phyloP scores from a whole-genome alignment of 1,284 basidiomycete species.

The Leccinum holopus region DNA sequence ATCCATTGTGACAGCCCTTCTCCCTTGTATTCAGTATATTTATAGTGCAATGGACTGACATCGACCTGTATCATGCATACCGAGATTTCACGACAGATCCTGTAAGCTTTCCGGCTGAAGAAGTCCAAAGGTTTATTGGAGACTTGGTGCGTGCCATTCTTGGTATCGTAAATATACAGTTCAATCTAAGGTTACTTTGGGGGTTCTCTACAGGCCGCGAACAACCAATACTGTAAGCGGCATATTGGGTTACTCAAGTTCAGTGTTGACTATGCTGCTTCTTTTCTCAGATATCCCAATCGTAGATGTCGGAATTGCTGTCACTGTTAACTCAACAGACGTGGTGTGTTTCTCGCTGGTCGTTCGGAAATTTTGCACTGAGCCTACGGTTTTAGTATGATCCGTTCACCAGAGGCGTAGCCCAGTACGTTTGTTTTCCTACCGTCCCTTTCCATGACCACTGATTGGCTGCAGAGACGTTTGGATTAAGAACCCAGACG shows the following conservation, averaged over 20 bases:
- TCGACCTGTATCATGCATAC: slow-evolving; percentile 66
- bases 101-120: slow-evolving; percentile 56
- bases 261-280: background rate
- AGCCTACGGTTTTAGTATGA: slow-evolving; percentile 39
- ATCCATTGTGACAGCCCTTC: background rate
- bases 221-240: slow-evolving; percentile 43
- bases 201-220: slow-evolving; percentile 27
- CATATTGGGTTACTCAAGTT: background rate
- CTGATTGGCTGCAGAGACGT: slow-evolving; percentile 41
- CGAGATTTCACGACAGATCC: slow-evolving; percentile 73
- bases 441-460: background rate
- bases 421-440: slow-evolving; percentile 32
- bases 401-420: slow-evolving; percentile 44
- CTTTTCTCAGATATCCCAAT: slow-evolving; percentile 42
- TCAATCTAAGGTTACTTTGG: background rate
- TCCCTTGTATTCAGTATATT: background rate
- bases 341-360: slow-evolving; percentile 29
- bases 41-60: slow-evolving; percentile 49
- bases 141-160: slow-evolving; percentile 49
- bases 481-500: slow-evolving; percentile 68
- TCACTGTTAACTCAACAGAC: slow-evolving; percentile 41
- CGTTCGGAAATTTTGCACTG: background rate
- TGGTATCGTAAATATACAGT: background rate
- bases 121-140: slow-evolving; percentile 59
- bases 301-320: slow-evolving; percentile 39